Percentiles rank a stretch among this genome's conserved stretches.
These are phyloP conservation scores for Macrophomina phaseolina DNA, from an alignment of 2,329 filamentous ascomycete species.

Conservation along the genomic window DNA sequence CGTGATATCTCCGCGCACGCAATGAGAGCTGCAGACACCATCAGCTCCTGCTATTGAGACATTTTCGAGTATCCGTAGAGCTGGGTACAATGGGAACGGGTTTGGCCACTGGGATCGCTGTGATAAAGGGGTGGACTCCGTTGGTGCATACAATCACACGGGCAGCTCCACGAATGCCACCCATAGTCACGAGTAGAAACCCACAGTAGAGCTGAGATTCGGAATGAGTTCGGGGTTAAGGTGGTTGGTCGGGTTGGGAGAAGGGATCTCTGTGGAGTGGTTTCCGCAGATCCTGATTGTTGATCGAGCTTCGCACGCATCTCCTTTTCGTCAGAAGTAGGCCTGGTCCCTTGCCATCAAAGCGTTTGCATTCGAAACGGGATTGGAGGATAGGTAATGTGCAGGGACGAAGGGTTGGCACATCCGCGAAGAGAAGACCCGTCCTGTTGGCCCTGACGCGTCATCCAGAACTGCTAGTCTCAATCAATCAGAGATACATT, in stretches of 20 bases:
- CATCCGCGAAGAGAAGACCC: neutral
- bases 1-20: slow-evolving; percentile 16
- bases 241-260: slow-evolving; percentile 9
- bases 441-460: slow-evolving; percentile 1
- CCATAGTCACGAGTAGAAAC: slow-evolving; percentile 1
- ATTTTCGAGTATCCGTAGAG: slow-evolving; percentile 19
- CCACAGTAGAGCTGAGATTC: neutral
- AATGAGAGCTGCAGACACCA: slow-evolving; percentile 7
- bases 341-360: neutral
- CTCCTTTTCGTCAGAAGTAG: slow-evolving; percentile 4
- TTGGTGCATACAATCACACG: slow-evolving; percentile 22
- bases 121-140: slow-evolving; percentile 5
- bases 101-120: neutral
- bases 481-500: neutral
- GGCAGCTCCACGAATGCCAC: slow-evolving; percentile 2
- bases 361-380: neutral
- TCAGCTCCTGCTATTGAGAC: slow-evolving; percentile 3
- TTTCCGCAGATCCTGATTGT: neutral
- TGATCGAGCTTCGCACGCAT: neutral
- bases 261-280: slow-evolving; percentile 1
- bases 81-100: neutral
- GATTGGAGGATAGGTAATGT: neutral
- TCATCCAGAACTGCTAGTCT: neutral
- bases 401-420: neutral
- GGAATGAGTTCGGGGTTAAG: slow-evolving; percentile 21